A percentile compares a stretch with the other conserved stretches of the same genome.
Evolutionary conservation across 768 basidiomycete species (phyloP).

Genomic region (Podaxis sp.): DNA sequence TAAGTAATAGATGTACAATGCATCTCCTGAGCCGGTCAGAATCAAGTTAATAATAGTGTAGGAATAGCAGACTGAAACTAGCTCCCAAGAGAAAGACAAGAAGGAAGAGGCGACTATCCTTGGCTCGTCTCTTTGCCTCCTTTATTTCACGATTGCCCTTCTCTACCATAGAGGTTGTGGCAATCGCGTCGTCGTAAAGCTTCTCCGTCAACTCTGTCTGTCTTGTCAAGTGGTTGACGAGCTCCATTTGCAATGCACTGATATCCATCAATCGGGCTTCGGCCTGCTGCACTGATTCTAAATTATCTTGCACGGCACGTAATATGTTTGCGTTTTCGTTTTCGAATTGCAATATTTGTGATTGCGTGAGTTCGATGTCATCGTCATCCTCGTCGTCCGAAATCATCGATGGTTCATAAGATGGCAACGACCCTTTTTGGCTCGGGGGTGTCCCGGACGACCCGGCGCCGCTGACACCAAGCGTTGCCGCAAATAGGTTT

Average conservation of each 20-base stretch:
- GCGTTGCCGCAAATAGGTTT: constrained; percentile 58
- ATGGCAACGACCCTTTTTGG: constrained; percentile 16
- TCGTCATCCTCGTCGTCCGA: constrained; percentile 64
- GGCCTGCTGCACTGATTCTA: constrained; percentile 88
- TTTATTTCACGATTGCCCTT: constrained; percentile 89
- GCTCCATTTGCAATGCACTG: constrained; percentile 87
- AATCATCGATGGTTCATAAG: constrained; percentile 32
- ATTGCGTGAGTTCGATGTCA: constrained; percentile 77
- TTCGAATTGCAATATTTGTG: constrained; percentile 92
- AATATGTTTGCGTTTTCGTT: constrained; percentile 87
- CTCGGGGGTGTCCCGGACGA: constrained; percentile 18
- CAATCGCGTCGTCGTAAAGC: constrained; percentile 92
- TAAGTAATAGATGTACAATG: constrained; percentile 18
- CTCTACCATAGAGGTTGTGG: constrained; percentile 80
- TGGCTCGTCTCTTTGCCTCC: constrained; percentile 83
- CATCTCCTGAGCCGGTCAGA: background rate
- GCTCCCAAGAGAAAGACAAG: constrained; percentile 91
- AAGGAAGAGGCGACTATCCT: constrained; percentile 87
- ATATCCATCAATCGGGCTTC: constrained; percentile 93
- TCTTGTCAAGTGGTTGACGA: constrained; percentile 80
- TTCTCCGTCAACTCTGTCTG: constrained; percentile 94
- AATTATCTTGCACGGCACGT: constrained; percentile 77
- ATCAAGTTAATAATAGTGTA: constrained; percentile 76
- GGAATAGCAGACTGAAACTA: constrained; percentile 85
- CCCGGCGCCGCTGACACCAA: constrained; percentile 39